These are phyloP conservation scores for Fusarium nodosum DNA, from an alignment of 2,329 filamentous ascomycete species.

Conservation along the genomic window DNA sequence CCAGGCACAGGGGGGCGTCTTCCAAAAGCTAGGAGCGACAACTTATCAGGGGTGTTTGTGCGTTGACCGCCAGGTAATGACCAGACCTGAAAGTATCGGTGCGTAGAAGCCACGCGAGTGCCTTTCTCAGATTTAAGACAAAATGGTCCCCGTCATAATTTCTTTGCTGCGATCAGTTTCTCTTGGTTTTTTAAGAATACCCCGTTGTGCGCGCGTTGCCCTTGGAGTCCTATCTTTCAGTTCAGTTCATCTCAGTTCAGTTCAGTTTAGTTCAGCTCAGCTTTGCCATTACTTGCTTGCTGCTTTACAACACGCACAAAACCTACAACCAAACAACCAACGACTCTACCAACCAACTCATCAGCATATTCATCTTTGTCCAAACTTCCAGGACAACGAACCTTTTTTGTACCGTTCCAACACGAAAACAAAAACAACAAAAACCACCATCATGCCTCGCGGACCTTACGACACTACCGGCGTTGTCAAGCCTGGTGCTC, in stretches of 20 bases:
- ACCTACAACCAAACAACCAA: slow-evolving; percentile 12
- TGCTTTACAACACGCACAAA: slow-evolving; percentile 21
- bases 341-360: slow-evolving; percentile 28
- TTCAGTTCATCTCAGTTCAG: slow-evolving; percentile 18
- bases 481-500: slow-evolving; percentile 54
- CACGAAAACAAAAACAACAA: slow-evolving; percentile 6
- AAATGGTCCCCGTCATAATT: slow-evolving; percentile 43
- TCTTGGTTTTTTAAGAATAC: slow-evolving; percentile 39
- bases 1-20: slow-evolving; percentile 40
- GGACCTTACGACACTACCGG: slow-evolving; percentile 58
- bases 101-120: slow-evolving; percentile 43
- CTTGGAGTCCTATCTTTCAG: slow-evolving; percentile 42
- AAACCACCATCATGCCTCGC: slow-evolving; percentile 50
- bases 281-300: slow-evolving; percentile 30
- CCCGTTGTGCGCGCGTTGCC: slow-evolving; percentile 41
- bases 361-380: slow-evolving; percentile 24
- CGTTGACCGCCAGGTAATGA: slow-evolving; percentile 44
- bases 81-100: slow-evolving; percentile 40
- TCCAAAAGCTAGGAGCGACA: slow-evolving; percentile 24
- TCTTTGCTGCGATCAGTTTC: slow-evolving; percentile 39
- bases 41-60: slow-evolving; percentile 40
- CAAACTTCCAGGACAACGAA: slow-evolving; percentile 31
- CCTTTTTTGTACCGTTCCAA: slow-evolving; percentile 13
- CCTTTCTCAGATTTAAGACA: slow-evolving; percentile 43
- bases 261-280: slow-evolving; percentile 19